A percentile compares a stretch with the other conserved stretches of the same genome.
Conservation (phyloP, 2,329 filamentous ascomycete genomes). For the Epichloe baconii region DNA sequence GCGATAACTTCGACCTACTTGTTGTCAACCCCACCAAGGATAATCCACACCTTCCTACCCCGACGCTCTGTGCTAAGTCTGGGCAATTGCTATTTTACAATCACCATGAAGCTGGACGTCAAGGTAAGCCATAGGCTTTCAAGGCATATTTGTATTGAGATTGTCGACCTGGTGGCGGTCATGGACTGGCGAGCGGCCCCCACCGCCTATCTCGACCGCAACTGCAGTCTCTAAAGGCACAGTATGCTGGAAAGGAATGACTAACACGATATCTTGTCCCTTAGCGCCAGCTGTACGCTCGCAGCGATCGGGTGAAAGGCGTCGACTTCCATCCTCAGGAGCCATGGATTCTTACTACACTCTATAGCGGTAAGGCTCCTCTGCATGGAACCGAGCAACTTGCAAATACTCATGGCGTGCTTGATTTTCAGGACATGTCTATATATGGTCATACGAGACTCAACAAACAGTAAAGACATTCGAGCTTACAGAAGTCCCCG, state of each 20-base stretch:
- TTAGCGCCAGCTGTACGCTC: constrained; percentile 44
- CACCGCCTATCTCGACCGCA: constrained; percentile 3
- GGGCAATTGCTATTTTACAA: not conserved
- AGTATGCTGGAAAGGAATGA: not conserved
- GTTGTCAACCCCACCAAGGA: constrained; percentile 3
- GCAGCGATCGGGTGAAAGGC: constrained; percentile 91
- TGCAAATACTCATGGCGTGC: not conserved
- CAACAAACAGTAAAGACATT: constrained; percentile 98
- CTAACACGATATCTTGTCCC: not conserved
- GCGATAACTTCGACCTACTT: constrained; percentile 1
- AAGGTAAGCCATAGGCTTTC: constrained; percentile 19
- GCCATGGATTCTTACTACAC: constrained; percentile 90
- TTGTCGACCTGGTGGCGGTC: not conserved
- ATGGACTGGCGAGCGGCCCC: constrained; percentile 2
- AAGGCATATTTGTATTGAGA: not conserved
- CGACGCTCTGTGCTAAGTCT: not conserved
- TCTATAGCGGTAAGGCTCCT: constrained; percentile 65
- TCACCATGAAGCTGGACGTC: constrained; percentile 29
- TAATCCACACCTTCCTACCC: not conserved
- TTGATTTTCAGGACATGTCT: constrained; percentile 65
- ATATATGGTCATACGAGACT: constrained; percentile 98
- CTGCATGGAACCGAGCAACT: not conserved
- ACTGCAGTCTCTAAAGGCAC: not conserved
- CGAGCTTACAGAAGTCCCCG: constrained; percentile 94
- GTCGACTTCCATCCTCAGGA: constrained; percentile 96